Base-by-base conservation (phyloP, 2,329 filamentous ascomycete species). In the Teratosphaeria destructans region DNA sequence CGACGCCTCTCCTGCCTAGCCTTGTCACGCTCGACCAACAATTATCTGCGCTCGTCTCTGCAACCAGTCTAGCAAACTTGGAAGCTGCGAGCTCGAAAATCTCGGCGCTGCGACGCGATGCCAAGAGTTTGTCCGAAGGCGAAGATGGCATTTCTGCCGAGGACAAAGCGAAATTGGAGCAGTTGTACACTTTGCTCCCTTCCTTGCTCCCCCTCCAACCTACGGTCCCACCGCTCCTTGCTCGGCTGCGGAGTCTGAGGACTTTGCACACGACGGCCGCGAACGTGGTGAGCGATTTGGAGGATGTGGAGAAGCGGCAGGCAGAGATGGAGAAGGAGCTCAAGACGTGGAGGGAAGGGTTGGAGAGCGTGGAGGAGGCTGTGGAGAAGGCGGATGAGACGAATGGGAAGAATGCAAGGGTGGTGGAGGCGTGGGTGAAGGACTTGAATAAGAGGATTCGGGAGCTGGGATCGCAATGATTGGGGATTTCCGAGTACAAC, bases 341-440 rank as follows among this genome's bases (percentile, higher is more conserved):
- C 60, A 85, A 85, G 74, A 86, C 88, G 71, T 97, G 94, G 94
- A 83, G 85, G 62, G 86, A 89, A 59, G 90, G 90, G 0, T 74
- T 97, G 16, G 84, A 85, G 62, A 89, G 86, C 70, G 83, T 96
- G 23, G 92, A 96, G 73, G 77, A 78, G 59, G 85, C 87, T 29
- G 85, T 97, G 68, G 79, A 79, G 62, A 82, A 87, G 61, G 85
- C 87, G 3, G 86, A 89, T 70, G 78, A 78, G 32, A 81, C 85
- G 3, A 87, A 95, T 78, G 83, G 83, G 64, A 83, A 81, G 56
- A 99, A 99, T 74, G 85, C 92, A 73, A 85, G 87, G 67, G 82
- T 88, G n/a, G 86, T 97, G 62, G 88, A 93, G 65, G 85, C 84
- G 49, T 96, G 92, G 90, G 89, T 97, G 4, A 89, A 88, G 73